Evolutionary conservation across 805 yeast genomes (phyloP), one percentile per base, ranked within the genome.

Genomic region (Ogataea neopini): DNA sequence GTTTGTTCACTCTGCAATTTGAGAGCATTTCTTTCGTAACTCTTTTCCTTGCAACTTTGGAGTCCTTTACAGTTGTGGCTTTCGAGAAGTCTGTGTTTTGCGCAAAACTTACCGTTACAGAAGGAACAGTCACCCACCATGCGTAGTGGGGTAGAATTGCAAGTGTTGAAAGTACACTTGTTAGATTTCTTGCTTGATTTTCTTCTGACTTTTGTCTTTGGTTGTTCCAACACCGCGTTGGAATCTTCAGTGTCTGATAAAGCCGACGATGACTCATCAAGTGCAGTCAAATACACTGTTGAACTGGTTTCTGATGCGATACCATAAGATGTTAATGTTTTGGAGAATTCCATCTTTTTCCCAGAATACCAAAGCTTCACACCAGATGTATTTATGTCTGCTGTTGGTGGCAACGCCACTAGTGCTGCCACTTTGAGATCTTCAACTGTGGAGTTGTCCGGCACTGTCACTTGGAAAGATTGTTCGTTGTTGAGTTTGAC

Each of bases 1-100:
- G 96, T 89, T 70, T 88, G 91, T 67, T 89, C 96, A 60, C 79
- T 81, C 56, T 84, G 88, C 49, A 89, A 75, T 69, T 86, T 87
- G 61, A 83, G 76, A 36, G 96, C 96, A 63, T 89, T 89, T 55
- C 88, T 71, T 56, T 86, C 91, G 59, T 88, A 95, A 56, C 88
- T 81, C 58, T 77, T 81, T 58, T 88, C 91, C 72, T 88, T 88
- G 72, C 95, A 88, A 54, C 71, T 76, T 61, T 84, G 85, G 49
- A 89, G 75, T 6, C 94, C 96, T 48, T 76, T 73, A 64, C 97
- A 89, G 49, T 75, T 65, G 68, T 89, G 97, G 66, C 84, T 89
- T 67, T 89, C 97, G 69, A 90, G 73, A 47, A 89, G 73, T 47
- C 97, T 77, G 70, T 89, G 97, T 60, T 86, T 85, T 26, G 92